Evolutionary conservation across 2,329 filamentous ascomycete species (phyloP), one percentile per base, ranked within the genome.

Genomic region (Penicillium sumatraense): DNA sequence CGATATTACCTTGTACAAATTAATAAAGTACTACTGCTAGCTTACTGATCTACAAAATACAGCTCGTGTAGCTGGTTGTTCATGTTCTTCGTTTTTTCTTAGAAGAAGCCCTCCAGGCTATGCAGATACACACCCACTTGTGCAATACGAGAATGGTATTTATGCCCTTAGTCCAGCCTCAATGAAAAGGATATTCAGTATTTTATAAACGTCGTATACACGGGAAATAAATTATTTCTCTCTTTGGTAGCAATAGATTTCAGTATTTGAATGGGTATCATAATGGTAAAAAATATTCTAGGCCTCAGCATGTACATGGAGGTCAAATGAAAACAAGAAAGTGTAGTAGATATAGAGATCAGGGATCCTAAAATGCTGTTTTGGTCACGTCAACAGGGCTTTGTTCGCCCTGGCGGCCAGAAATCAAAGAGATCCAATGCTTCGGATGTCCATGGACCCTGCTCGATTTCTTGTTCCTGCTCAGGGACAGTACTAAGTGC

Each of bases 381-480:
- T 16, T 26, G 7, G 10, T 41, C 29, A 35, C 3, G 44, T 59
- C 53, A 66, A 29, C 3, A 46, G 29, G 74, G 73, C 49, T 74
- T 77, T 16, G 64, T 61, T 46, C 71, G 65, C n/a, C 68, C 73
- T 6, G 68, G 68, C 14, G 75, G 75, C 75, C 75, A 77, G 57
- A 73, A 77, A 41, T 77, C 75, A 59, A 77, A 77, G 18, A 78
- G 62, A 61, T 77, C 73, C 23, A 74, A 61, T 13, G 75, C 75
- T 56, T 78, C 75, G 0, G 65, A 63, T 5, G 75, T 77, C 75
- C 75, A 78, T 0, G 75, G 74, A 0, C 75, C 75, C 54, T 72
- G 63, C 38, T 74, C 72, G 5, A 54, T 36, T 8, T 44, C 53
- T 18, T 56, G 58, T 8, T 62, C 55, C 21, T 64, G 59, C 14